Evolutionary conservation across 805 yeast species (phyloP).

Genomic region (Huiozyma naganishii): DNA sequence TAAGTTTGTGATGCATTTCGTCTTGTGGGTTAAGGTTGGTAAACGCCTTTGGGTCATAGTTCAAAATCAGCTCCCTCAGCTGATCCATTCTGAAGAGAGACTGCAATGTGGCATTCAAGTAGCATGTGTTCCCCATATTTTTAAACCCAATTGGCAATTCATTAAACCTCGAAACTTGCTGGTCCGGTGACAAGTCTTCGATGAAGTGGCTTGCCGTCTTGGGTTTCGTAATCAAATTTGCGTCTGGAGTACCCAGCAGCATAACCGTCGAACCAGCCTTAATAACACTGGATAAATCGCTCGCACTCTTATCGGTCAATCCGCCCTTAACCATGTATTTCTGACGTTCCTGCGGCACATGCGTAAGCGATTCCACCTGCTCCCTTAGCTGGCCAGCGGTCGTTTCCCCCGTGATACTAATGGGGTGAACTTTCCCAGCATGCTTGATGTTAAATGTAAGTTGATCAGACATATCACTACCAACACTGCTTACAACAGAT

Average conservation of each 20-base stretch:
- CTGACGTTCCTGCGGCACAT: slow-evolving; percentile 82
- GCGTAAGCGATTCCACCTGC: slow-evolving; percentile 61
- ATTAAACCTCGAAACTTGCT: slow-evolving; percentile 29
- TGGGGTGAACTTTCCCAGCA: slow-evolving; percentile 55
- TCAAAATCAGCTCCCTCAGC: slow-evolving; percentile 50
- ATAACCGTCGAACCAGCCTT: slow-evolving; percentile 61
- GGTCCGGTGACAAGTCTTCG: slow-evolving; percentile 50
- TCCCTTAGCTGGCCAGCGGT: slow-evolving; percentile 49
- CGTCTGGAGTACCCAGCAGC: slow-evolving; percentile 88
- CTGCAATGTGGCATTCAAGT: slow-evolving; percentile 81
- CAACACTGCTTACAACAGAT: not conserved
- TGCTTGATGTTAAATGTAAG: slow-evolving; percentile 39
- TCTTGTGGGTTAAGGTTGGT: slow-evolving; percentile 22
- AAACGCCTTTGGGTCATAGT: slow-evolving; percentile 48
- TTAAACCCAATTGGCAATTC: slow-evolving; percentile 78
- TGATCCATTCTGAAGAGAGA: slow-evolving; percentile 73
- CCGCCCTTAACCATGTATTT: slow-evolving; percentile 86
- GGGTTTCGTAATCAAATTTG: slow-evolving; percentile 43
- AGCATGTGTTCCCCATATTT: slow-evolving; percentile 94
- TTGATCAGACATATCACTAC: not conserved
- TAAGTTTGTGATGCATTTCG: slow-evolving; percentile 29
- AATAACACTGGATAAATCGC: slow-evolving; percentile 34
- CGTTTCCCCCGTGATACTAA: slow-evolving; percentile 23
- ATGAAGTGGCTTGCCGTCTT: slow-evolving; percentile 45
- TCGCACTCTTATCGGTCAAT: slow-evolving; percentile 55